A percentile compares a stretch with the other conserved stretches of the same genome.
Conservation (phyloP, 2,329 filamentous ascomycete genomes). For the Sarocladiaceae sp. region DNA sequence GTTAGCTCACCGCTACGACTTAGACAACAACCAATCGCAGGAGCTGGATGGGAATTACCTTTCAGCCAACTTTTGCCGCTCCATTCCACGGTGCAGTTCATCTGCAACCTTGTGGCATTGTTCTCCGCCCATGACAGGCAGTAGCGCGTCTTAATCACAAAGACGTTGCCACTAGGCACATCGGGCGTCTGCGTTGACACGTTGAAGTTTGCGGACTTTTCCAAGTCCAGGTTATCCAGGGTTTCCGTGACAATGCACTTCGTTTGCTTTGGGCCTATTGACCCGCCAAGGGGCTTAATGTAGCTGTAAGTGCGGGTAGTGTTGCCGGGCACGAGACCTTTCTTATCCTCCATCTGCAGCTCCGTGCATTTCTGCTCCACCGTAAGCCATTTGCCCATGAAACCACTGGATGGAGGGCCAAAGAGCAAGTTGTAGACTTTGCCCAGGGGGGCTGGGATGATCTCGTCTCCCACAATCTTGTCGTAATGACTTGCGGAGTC, state of each 20-base stretch:
- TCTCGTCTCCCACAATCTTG: conserved; percentile 77
- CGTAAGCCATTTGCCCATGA: conserved; percentile 82
- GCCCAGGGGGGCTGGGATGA: conserved; percentile 81
- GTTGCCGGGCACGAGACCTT: conserved; percentile 70
- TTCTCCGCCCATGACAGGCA: conserved; percentile 89
- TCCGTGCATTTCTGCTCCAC: conserved; percentile 87
- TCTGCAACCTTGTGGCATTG: conserved; percentile 78
- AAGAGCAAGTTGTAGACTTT: conserved; percentile 90
- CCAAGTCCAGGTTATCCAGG: conserved; percentile 79
- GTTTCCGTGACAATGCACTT: conserved; percentile 87
- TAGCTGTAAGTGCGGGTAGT: conserved; percentile 75
- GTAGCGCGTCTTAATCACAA: conserved; percentile 89
- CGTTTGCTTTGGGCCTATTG: conserved; percentile 89
- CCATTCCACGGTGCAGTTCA: conserved; percentile 93
- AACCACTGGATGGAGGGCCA: conserved; percentile 71
- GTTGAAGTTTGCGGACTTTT: conserved; percentile 79
- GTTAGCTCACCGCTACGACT: not conserved
- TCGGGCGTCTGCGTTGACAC: conserved; percentile 87
- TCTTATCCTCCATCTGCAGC: conserved; percentile 81
- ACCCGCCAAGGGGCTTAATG: conserved; percentile 80
- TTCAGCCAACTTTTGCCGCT: conserved; percentile 97
- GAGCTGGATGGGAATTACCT: conserved; percentile 50
- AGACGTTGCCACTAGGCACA: conserved; percentile 89
- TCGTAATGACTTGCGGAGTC: conserved; percentile 80
- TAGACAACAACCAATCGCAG: conserved; percentile 9